Evolutionary conservation across 805 yeast species (phyloP), one percentile per base, ranked within the genome.

Genomic region (Hanseniaspora clermontiae): DNA sequence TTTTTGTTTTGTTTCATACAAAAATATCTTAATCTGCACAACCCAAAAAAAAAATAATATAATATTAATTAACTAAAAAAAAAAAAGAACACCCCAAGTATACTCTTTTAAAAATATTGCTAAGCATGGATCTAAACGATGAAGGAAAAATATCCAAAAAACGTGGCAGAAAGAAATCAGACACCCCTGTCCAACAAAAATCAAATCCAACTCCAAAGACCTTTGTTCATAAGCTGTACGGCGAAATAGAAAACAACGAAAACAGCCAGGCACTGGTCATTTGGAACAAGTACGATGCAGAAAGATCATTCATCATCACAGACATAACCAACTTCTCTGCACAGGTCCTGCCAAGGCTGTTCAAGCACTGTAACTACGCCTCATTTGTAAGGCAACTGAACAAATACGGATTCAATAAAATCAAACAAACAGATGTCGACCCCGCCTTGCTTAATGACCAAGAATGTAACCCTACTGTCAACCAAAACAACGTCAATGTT

Each of bases 351-450:
- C 97, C 97, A 15, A 80, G 82, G 52, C 96, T 91, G 70, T 93
- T 93, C 74, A 91, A 90, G 65, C 98, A 93, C 70, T 80, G 88
- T 58, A 93, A 93, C 71, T 93, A 91, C 71, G 91, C 97, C 39
- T 81, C 90, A 62, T 91, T 91, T 72, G 97, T 91, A 20, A 79
- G 98, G 48, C 98, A 93, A 68, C 75, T 93, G 64, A 93, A 93
- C 75, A 93, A 93, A 70, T 93, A 93, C 66, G 98, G 91, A 70
- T 93, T 93, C 74, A 98, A 93, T 74, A 93, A 93, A 71, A 95
- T 93, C 47, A 87, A 91, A 66, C 75, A 80, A 85, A 43, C 78
- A 75, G 58, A 89, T 82, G 61, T 85, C 80, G 59, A 77, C 77
- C 62, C 77, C 72, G 51, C 66, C 66, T 50, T 69, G 71, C 32